A percentile compares a stretch with the other conserved stretches of the same genome.
Conservation (phyloP, 495 filamentous ascomycete genomes). For the Neurospora sp. region DNA sequence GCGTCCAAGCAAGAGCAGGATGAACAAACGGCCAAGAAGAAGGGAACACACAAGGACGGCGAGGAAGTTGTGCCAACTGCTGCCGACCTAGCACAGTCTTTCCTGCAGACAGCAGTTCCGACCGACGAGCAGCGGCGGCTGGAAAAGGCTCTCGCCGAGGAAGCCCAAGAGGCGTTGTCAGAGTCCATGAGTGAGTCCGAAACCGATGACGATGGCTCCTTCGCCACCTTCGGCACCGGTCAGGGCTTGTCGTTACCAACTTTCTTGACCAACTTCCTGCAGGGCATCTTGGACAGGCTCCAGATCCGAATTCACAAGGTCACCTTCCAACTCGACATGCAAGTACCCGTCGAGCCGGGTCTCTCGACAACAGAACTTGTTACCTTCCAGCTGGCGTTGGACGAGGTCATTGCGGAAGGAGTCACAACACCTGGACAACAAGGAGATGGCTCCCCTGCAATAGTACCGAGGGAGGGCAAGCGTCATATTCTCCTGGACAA, state of each 20-base stretch:
- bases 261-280: slow-evolving; percentile 73
- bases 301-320: slow-evolving; percentile 55
- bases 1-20: slow-evolving; percentile 24
- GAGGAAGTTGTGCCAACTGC: slow-evolving; percentile 57
- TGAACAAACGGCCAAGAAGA: slow-evolving; percentile 20
- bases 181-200: slow-evolving; percentile 46
- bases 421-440: slow-evolving; percentile 36
- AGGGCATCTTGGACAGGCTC: slow-evolving; percentile 71
- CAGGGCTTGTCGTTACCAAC: slow-evolving; percentile 63
- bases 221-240: slow-evolving; percentile 58
- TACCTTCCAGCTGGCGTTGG: slow-evolving; percentile 54
- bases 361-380: slow-evolving; percentile 41
- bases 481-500: slow-evolving; percentile 52
- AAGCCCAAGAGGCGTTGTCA: slow-evolving; percentile 54
- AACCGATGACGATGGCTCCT: slow-evolving; percentile 51
- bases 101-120: slow-evolving; percentile 66
- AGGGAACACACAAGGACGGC: slow-evolving; percentile 7
- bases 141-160: slow-evolving; percentile 59
- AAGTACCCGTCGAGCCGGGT: slow-evolving; percentile 51
- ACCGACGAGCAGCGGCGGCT: slow-evolving; percentile 62
- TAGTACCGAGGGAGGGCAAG: slow-evolving; percentile 47
- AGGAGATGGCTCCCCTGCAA: slow-evolving; percentile 17
- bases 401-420: slow-evolving; percentile 55
- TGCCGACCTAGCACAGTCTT: slow-evolving; percentile 77
- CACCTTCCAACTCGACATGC: slow-evolving; percentile 48